Evolutionary conservation across 2,329 filamentous ascomycete species (phyloP).

Genomic region (Diaporthe longicolla): DNA sequence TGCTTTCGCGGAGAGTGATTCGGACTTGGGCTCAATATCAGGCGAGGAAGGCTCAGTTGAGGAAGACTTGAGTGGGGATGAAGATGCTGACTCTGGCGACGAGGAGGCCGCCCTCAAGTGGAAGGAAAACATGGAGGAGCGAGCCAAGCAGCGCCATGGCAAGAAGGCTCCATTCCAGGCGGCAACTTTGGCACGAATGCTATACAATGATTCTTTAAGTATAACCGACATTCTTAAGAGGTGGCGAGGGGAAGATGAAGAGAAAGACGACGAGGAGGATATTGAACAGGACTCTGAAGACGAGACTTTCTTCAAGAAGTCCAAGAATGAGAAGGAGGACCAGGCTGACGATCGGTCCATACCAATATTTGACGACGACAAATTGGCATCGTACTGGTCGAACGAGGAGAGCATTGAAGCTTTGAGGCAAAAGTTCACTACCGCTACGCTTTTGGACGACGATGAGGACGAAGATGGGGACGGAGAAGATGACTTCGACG

Average conservation of each 20-base stretch:
- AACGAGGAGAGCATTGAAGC: conserved; percentile 82
- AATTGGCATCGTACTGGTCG: conserved; percentile 88
- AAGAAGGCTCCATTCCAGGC: conserved; percentile 81
- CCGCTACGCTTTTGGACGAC: conserved; percentile 71
- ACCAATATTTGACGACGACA: conserved; percentile 83
- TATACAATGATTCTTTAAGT: conserved; percentile 87
- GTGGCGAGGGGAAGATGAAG: conserved; percentile 80
- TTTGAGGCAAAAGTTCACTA: conserved; percentile 82
- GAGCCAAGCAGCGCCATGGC: conserved; percentile 79
- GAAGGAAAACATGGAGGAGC: conserved; percentile 89
- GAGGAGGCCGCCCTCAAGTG: conserved; percentile 83
- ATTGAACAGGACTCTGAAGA: conserved; percentile 69
- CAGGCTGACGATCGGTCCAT: conserved; percentile 83
- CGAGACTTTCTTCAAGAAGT: conserved; percentile 76
- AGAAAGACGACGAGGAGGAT: conserved; percentile 67
- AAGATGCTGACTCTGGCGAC: conserved; percentile 68
- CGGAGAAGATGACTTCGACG: conserved; percentile 57
- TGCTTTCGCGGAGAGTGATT: conserved; percentile 96
- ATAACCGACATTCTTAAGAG: conserved; percentile 81
- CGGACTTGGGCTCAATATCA: conserved; percentile 91
- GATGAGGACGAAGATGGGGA: conserved; percentile 64
- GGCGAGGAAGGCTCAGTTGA: conserved; percentile 59
- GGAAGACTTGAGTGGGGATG: conserved; percentile 66
- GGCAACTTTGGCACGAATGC: conserved; percentile 84
- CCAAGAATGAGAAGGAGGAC: conserved; percentile 76